A percentile compares a stretch with the other conserved stretches of the same genome.
Evolutionary conservation across 148 eudicot genomes (phyloP).

Genomic region (Cornus suecica): DNA sequence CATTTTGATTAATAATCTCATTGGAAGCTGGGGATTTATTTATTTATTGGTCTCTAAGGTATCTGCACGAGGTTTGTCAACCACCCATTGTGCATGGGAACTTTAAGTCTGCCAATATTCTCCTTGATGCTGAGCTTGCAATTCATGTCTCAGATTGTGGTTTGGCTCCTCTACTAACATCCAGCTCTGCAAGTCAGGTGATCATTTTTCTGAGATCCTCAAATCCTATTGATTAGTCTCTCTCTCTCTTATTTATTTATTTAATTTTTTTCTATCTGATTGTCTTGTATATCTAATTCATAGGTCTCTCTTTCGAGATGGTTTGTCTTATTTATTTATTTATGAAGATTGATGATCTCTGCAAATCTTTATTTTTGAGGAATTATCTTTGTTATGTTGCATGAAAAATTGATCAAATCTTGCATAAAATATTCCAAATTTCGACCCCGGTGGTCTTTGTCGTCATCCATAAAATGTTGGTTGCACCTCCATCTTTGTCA

Average conservation of each 20-base stretch:
- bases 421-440: background rate
- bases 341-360: background rate
- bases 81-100: conserved; percentile 77
- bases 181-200: conserved; percentile 56
- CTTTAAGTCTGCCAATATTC: conserved; percentile 82
- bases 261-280: no score
- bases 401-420: background rate
- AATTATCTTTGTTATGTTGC: background rate
- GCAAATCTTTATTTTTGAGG: background rate
- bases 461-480: background rate
- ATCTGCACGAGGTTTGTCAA: conserved; percentile 78
- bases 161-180: conserved; percentile 55
- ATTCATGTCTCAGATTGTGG: conserved; percentile 90
- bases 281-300: no score
- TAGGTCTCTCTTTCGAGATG: no score
- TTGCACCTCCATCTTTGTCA: background rate
- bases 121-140: conserved; percentile 63
- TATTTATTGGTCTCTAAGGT: conserved; percentile 45
- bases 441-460: background rate
- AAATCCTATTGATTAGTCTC: background rate
- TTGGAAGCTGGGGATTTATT: conserved; percentile 12
- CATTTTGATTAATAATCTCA: background rate
- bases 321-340: no score
- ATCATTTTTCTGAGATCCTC: background rate
- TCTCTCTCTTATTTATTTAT: no score